Base-by-base conservation (phyloP, 352 stramenopile species). In the Phytophthora cryptogea region DNA sequence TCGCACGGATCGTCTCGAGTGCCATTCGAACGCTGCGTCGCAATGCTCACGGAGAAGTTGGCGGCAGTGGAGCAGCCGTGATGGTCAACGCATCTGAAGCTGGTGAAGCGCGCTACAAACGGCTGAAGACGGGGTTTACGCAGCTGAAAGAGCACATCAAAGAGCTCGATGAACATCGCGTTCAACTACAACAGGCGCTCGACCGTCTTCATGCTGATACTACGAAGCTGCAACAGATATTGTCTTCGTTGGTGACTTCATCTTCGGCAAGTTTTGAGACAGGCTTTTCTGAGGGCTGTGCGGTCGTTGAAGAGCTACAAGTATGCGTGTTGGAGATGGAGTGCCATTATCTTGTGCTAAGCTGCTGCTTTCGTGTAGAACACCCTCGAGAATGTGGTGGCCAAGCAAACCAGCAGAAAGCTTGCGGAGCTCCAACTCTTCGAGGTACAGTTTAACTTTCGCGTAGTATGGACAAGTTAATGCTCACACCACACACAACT, bases 101-200 rank as follows among this genome's bases (percentile, higher is more conserved):
- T 2, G 49, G 48, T 4, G 63, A 80, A 31, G 70, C 51, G 14
- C 74, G 74, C 4, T 82, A 76, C 53, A 45, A 63, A 16, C 72
- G 76, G 0, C 44, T 82, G n/a, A 65, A 80, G 35, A 48, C 56
- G 0, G 68, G 68, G 3, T 76, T 68, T 43, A 52, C 33, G 0
- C 35, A 49, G 20, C 54, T 81, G 13, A 37, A 56, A 32, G 44
- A 76, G 20, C 76, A 85, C 23, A 26, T 85, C 16, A 32, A 65
- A 11, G 59, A 69, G 17, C 54, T 70, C 10, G 47, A 60, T 4
- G 27, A 66, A 20, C 67, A 67, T 10, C 72, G 70, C 9, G 37
- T 63, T 27, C 40, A 53, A 16, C 54, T 85, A 5, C 49, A 66
- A 41, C 45, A 33, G 1, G 66, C 50, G 42, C 49, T 85, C 26